phyloP scores from a whole-genome alignment of 1,139 yeast species.

The Hanseniaspora uvarum region DNA sequence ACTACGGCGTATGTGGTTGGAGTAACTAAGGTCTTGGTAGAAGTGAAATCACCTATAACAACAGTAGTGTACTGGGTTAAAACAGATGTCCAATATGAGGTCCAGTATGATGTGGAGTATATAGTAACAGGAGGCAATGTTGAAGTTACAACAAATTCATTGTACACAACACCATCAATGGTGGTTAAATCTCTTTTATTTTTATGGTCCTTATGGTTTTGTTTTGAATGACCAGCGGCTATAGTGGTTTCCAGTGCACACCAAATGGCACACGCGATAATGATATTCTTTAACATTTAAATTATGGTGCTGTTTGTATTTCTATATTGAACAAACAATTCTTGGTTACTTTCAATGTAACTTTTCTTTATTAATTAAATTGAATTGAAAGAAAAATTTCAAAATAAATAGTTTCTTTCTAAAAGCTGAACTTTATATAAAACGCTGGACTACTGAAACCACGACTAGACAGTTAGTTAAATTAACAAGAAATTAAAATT shows the following conservation, averaged over 20 bases:
- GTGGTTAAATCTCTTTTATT: slow-evolving; percentile 22
- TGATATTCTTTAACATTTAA: neutral
- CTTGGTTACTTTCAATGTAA: neutral
- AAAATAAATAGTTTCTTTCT: no score
- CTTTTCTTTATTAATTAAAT: no score
- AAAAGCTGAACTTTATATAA: no score
- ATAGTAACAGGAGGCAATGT: slow-evolving; percentile 28
- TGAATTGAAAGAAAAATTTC: no score
- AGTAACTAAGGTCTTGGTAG: slow-evolving; percentile 24
- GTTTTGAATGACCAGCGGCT: slow-evolving; percentile 17
- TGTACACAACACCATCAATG: slow-evolving; percentile 31
- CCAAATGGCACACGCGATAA: neutral
- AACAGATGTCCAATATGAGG: slow-evolving; percentile 23
- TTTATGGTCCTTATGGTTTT: slow-evolving; percentile 9
- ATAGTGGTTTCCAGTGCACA: slow-evolving; percentile 13
- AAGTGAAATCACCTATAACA: slow-evolving; percentile 24
- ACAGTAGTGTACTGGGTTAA: slow-evolving; percentile 27
- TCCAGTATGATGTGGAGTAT: slow-evolving; percentile 17
- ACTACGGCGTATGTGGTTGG: slow-evolving; percentile 24
- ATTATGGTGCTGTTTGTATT: no score
- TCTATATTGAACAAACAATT: neutral
- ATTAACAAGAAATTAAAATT: no score
- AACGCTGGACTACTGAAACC: no score
- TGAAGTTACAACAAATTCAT: slow-evolving; percentile 28
- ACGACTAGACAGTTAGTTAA: no score